phyloP scores from a whole-genome alignment of 2,329 filamentous ascomycete species.

The Fusarium pininemorale region DNA sequence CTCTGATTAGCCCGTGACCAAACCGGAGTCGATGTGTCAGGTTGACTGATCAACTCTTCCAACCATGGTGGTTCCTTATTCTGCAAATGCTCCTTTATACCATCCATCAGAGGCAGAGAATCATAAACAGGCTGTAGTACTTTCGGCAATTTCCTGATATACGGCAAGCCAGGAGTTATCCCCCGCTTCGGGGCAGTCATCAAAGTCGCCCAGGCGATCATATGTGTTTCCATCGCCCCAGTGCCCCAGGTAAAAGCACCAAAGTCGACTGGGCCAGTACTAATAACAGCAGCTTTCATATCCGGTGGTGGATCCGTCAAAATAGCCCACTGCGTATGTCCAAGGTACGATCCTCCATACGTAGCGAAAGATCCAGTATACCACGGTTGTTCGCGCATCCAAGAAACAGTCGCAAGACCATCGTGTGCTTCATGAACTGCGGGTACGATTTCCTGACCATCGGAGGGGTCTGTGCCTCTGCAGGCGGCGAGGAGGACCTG shows the following conservation, averaged over 20 bases:
- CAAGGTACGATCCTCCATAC: not conserved
- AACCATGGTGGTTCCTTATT: not conserved
- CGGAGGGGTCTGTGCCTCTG: not conserved
- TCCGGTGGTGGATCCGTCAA: not conserved
- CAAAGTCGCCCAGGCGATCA: not conserved
- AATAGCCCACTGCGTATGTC: not conserved
- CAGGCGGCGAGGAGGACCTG: not conserved
- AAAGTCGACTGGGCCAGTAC: not conserved
- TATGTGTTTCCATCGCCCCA: not conserved
- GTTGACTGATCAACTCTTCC: not conserved
- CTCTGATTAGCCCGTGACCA: not conserved
- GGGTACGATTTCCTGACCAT: rapidly evolving
- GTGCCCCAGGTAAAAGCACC: not conserved
- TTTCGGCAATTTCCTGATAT: not conserved
- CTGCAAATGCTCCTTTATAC: not conserved
- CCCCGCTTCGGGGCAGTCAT: not conserved
- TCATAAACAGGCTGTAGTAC: not conserved
- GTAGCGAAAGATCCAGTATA: not conserved
- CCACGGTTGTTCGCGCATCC: not conserved
- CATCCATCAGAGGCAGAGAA: not conserved
- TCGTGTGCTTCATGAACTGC: not conserved
- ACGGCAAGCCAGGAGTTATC: not conserved
- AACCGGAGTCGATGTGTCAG: not conserved
- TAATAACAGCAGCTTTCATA: not conserved
- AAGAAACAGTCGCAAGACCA: not conserved